Conservation (phyloP, 2,329 filamentous ascomycete genomes). For the Myriangium duriaei region DNA sequence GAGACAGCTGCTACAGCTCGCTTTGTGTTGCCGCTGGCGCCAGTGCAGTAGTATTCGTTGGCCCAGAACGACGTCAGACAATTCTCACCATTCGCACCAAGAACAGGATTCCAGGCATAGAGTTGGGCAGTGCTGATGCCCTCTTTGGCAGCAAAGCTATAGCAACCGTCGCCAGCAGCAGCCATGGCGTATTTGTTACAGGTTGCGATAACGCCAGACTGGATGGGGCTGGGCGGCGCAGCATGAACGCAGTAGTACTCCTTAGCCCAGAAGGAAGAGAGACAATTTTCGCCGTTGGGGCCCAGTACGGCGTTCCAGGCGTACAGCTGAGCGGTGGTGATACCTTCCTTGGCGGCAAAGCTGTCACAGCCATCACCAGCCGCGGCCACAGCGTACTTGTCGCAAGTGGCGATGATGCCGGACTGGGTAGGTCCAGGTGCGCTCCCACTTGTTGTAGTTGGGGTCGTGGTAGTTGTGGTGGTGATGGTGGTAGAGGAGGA, state of each 20-base stretch:
- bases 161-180: slow-evolving; percentile 17
- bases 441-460: too few relatives aligned
- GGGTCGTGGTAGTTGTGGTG: too few relatives aligned
- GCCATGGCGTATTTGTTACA: slow-evolving; percentile 20
- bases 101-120: slow-evolving; percentile 21
- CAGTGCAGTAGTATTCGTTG: slow-evolving; percentile 12
- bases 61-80: slow-evolving; percentile 13
- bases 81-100: slow-evolving; percentile 15
- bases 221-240: slow-evolving; percentile 14
- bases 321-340: slow-evolving; percentile 11
- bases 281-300: slow-evolving; percentile 11
- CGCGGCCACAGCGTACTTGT: slow-evolving; percentile 17
- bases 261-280: slow-evolving; percentile 8
- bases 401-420: slow-evolving; percentile 18
- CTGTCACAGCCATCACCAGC: slow-evolving; percentile 17
- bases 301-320: slow-evolving; percentile 13
- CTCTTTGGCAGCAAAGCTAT: slow-evolving; percentile 16
- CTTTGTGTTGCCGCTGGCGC: not conserved
- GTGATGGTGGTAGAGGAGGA: too few relatives aligned
- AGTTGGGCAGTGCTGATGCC: slow-evolving; percentile 17
- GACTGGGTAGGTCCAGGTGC: slow-evolving; percentile 19
- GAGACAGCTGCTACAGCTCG: too few relatives aligned
- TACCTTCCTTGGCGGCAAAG: slow-evolving; percentile 14
- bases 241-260: slow-evolving; percentile 13
- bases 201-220: slow-evolving; percentile 15